phyloP scores from a whole-genome alignment of 306 rosid species.

The Erythrophleum fordii region DNA sequence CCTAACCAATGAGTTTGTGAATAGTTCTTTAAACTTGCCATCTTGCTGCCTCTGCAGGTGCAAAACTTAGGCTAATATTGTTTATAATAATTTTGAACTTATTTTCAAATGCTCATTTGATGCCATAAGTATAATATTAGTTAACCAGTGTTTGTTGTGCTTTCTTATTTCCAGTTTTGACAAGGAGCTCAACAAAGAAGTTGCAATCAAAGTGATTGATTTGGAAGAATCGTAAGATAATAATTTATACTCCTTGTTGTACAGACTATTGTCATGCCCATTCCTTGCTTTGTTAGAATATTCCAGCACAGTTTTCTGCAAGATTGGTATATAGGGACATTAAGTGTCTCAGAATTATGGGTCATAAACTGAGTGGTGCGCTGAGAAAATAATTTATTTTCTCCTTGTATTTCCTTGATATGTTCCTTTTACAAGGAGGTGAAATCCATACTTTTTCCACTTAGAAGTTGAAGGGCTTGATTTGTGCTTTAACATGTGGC shows the following conservation, averaged over 20 bases:
- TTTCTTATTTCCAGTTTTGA: slow-evolving; percentile 78
- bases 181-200: slow-evolving; percentile 85
- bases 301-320: slow-evolving; percentile 8
- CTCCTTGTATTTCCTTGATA: slow-evolving; percentile 14
- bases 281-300: slow-evolving; percentile 23
- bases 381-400: slow-evolving; percentile 11
- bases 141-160: slow-evolving; percentile 16
- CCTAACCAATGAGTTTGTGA: slow-evolving; percentile 9
- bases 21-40: slow-evolving; percentile 15
- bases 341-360: slow-evolving; percentile 25
- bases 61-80: slow-evolving; percentile 20
- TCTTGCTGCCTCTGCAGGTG: slow-evolving; percentile 30
- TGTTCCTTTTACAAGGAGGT: slow-evolving; percentile 17
- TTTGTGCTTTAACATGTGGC: not conserved
- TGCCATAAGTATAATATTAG: not conserved
- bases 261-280: not conserved
- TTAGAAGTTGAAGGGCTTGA: not conserved
- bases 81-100: not conserved
- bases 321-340: not conserved
- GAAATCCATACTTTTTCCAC: not conserved
- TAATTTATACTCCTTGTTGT: slow-evolving; percentile 5
- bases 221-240: slow-evolving; percentile 96
- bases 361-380: not conserved
- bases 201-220: slow-evolving; percentile 97
- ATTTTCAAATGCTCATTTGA: slow-evolving; percentile 18